Conservation (phyloP, 441 rosid species). For the Gossypium laxum region DNA sequence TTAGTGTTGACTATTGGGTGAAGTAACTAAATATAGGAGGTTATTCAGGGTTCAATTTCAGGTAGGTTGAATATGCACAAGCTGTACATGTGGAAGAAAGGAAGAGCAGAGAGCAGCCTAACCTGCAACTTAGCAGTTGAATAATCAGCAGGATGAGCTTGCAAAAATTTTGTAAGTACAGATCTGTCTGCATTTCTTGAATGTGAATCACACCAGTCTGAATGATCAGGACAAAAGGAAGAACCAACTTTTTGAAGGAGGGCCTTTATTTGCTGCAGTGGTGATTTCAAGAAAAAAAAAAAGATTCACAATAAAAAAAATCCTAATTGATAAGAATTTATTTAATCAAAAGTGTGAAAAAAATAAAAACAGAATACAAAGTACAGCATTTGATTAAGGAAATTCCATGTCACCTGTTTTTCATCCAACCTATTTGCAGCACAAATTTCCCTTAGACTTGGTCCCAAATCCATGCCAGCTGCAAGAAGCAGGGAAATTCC, state of each 20-base stretch:
- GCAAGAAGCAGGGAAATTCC: slow-evolving; percentile 18
- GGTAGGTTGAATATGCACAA: neutral
- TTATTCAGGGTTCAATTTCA: slow-evolving; percentile 1
- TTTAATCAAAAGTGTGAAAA: neutral
- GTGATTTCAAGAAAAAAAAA: slow-evolving; percentile 17
- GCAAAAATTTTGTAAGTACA: slow-evolving; percentile 65
- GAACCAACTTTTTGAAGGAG: slow-evolving; percentile 66
- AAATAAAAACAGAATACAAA: neutral
- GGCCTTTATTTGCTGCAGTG: slow-evolving; percentile 76
- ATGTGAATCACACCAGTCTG: slow-evolving; percentile 69
- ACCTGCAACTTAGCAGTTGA: slow-evolving; percentile 81
- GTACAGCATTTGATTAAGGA: slow-evolving; percentile 1
- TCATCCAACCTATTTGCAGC: slow-evolving; percentile 81
- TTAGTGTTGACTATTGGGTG: neutral
- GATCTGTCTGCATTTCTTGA: slow-evolving; percentile 72
- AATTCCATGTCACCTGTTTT: slow-evolving; percentile 51
- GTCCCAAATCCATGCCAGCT: slow-evolving; percentile 73
- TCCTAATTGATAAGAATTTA: slow-evolving; percentile 6
- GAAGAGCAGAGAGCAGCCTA: slow-evolving; percentile 14
- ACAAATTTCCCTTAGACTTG: slow-evolving; percentile 75
- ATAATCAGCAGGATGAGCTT: slow-evolving; percentile 74
- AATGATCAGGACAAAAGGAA: slow-evolving; percentile 60
- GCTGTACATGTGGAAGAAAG: neutral
- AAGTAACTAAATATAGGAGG: neutral
- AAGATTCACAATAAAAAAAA: neutral